Base-by-base conservation (phyloP, 2,329 filamentous ascomycete species). In the Aspergillus fumigatus region DNA sequence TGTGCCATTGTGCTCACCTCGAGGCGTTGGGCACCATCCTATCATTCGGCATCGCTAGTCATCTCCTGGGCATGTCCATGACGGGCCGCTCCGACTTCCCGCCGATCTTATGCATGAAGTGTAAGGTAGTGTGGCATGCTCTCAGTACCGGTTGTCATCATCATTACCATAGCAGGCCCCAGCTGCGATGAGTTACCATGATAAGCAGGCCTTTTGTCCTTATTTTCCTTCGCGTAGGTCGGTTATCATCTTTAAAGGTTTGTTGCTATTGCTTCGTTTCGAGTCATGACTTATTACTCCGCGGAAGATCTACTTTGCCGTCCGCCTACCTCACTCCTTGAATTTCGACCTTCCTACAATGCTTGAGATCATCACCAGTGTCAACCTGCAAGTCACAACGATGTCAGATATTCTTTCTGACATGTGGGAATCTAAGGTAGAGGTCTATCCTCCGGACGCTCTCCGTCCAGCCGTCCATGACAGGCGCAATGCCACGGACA, bases 81-180 rank as follows among this genome's bases (percentile, higher is more conserved):
- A 66, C 66, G 64, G 65, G 53, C 65, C 65, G 65, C 64, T 54
- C 66, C 66, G 65, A 64, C 64, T 67, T 47, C 64, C 65, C 65
- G 64, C 62, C 62, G 66, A 67, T 67, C 65, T 65, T 62, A 65
- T 66, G 66, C 65, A 67, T 61, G 60, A 66, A 54, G 61, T 59
- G 59, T 63, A 45, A 50, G 45, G 50, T 56, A 27, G 57, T 59
- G 51, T 59, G 54, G 41, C 51, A 55, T 58, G 50, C 51, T 38
- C 54, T 43, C 38, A 50, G 32, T 7, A 17, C 5, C 32, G 43
- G 21, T 51, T 29, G 25, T 50, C 26, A 48, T 50, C 25, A 48
- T 48, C 10, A 29, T 47, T 27, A 40, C 43, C 47, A 26, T 35
- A 4, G 14, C 43, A 14, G 21, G 21, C 43, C 43, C 25, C 21